These are phyloP conservation scores for Lecanosticta acicola DNA, from an alignment of 2,329 filamentous ascomycete species.

Conservation along the genomic window DNA sequence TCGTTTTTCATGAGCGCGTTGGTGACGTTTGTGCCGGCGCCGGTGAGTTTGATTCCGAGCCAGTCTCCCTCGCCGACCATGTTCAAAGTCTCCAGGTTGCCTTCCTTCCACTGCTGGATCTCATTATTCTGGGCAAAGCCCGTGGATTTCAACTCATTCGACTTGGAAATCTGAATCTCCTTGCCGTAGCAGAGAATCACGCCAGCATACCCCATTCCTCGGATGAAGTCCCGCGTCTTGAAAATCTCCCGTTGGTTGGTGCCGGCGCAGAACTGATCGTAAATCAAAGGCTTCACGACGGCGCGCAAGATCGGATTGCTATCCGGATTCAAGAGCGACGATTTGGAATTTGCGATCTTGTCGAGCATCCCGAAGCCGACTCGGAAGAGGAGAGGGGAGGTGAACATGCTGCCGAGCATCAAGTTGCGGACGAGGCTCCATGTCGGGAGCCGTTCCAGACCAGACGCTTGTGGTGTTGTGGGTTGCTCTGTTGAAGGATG, in stretches of 20 bases:
- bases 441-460: conserved; percentile 19
- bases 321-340: conserved; percentile 43
- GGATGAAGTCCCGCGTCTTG: conserved; percentile 42
- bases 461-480: conserved; percentile 4
- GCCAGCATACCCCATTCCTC: conserved; percentile 47
- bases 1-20: conserved; percentile 37
- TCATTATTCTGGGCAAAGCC: conserved; percentile 12
- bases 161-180: conserved; percentile 38
- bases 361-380: conserved; percentile 30
- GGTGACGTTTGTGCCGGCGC: conserved; percentile 42
- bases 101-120: conserved; percentile 48
- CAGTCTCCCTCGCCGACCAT: conserved; percentile 50
- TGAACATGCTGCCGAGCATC: conserved; percentile 30
- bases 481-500: background rate
- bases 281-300: conserved; percentile 45
- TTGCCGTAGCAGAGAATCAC: conserved; percentile 51
- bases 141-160: conserved; percentile 8
- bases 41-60: conserved; percentile 49
- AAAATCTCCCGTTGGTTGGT: conserved; percentile 46
- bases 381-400: conserved; percentile 29
- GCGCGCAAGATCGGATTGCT: conserved; percentile 43
- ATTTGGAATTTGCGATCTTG: conserved; percentile 40
- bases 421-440: conserved; percentile 29
- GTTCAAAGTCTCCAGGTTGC: conserved; percentile 49
- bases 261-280: conserved; percentile 55